These are phyloP conservation scores for Starmerella ratchasimensis DNA, from an alignment of 805 yeast genomes.

Conservation along the genomic window DNA sequence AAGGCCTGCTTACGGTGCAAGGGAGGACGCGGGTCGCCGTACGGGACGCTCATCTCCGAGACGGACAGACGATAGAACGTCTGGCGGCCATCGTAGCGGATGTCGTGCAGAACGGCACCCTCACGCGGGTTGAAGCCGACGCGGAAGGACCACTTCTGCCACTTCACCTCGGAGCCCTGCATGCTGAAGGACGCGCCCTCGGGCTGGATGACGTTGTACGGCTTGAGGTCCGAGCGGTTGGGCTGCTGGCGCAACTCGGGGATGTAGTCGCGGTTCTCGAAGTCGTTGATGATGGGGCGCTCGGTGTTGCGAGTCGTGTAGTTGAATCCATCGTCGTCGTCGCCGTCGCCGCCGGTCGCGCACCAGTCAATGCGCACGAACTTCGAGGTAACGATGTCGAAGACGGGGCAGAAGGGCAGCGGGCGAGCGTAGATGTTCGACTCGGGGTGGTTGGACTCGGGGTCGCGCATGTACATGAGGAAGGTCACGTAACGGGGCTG, in stretches of 20 bases:
- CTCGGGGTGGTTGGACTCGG: conserved; percentile 31
- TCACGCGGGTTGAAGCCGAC: conserved; percentile 60
- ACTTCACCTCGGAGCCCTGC: conserved; percentile 46
- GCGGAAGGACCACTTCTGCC: conserved; percentile 80
- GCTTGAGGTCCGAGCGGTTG: conserved; percentile 49
- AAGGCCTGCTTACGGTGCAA: conserved; percentile 77
- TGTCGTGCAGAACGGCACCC: conserved; percentile 63
- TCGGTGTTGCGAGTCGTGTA: conserved; percentile 39
- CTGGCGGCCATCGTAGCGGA: conserved; percentile 62
- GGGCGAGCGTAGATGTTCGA: conserved; percentile 56
- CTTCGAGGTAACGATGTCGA: conserved; percentile 45
- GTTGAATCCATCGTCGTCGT: conserved; percentile 46
- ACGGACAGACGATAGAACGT: conserved; percentile 57
- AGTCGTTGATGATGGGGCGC: conserved; percentile 40
- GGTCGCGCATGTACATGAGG: conserved; percentile 64
- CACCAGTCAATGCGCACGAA: conserved; percentile 60
- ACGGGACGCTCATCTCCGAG: conserved; percentile 79
- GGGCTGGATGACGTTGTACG: conserved; percentile 67
- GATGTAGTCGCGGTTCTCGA: conserved; percentile 50
- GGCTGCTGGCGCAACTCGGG: conserved; percentile 52
- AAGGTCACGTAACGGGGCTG: conserved; percentile 39
- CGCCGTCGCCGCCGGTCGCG: conserved; percentile 58
- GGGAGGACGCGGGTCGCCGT: conserved; percentile 72
- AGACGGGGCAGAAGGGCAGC: conserved; percentile 58
- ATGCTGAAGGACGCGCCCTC: conserved; percentile 62